Percentiles rank a stretch among this genome's conserved stretches.
Evolutionary conservation across 1,284 basidiomycete species (phyloP).

Genomic region (Stereum hirsutum): DNA sequence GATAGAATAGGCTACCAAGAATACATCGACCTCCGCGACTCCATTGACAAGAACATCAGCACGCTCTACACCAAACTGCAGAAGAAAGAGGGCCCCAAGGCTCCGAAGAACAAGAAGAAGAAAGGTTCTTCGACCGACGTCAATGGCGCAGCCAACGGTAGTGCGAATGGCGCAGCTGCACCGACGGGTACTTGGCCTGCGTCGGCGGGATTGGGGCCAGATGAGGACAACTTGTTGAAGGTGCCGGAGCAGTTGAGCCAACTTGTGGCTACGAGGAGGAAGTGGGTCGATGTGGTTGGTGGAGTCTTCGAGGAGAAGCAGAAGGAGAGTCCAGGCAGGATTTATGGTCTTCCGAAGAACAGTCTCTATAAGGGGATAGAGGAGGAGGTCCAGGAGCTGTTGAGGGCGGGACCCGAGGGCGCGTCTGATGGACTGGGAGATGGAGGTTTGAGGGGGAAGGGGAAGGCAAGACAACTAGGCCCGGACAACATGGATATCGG

Average conservation of each 20-base stretch:
- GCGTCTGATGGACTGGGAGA: conserved; percentile 26
- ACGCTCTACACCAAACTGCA: conserved; percentile 65
- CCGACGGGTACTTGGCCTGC: conserved; percentile 43
- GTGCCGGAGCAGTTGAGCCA: conserved; percentile 67
- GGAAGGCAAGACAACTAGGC: conserved; percentile 21
- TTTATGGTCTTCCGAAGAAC: conserved; percentile 64
- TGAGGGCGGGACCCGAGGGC: conserved; percentile 21
- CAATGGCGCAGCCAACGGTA: conserved; percentile 16
- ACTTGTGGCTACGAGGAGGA: conserved; percentile 58
- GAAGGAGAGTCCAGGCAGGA: conserved; percentile 49
- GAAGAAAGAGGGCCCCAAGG: conserved; percentile 63
- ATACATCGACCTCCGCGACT: conserved; percentile 72
- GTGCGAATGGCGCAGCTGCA: conserved; percentile 7
- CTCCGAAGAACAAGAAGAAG: conserved; percentile 61
- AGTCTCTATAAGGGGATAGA: conserved; percentile 73
- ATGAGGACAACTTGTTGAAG: conserved; percentile 54
- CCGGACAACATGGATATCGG: conserved; percentile 56
- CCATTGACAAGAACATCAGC: conserved; percentile 75
- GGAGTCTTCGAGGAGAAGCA: conserved; percentile 61
- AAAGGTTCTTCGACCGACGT: conserved; percentile 31
- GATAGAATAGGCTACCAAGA: conserved; percentile 88
- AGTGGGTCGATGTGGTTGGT: conserved; percentile 70
- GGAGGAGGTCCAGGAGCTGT: conserved; percentile 39
- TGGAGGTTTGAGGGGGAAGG: conserved; percentile 47
- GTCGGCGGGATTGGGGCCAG: conserved; percentile 55